A percentile compares a stretch with the other conserved stretches of the same genome.
Conservation (phyloP, 2,329 filamentous ascomycete genomes). For the Pseudonectria buxi region DNA sequence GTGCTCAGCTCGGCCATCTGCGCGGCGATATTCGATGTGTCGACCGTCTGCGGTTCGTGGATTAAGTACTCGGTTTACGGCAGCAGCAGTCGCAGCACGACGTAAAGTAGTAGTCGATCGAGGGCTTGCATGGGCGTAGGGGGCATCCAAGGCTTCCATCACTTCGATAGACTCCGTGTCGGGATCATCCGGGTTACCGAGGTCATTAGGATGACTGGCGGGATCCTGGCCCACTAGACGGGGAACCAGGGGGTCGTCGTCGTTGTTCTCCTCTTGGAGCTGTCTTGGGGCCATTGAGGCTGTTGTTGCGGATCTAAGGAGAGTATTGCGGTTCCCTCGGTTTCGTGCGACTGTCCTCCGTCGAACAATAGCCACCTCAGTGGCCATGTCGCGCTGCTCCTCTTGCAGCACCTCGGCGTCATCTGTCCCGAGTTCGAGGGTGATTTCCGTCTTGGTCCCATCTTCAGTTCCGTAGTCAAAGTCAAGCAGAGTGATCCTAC, state of each 20-base stretch:
- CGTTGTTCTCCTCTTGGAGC: conserved; percentile 27
- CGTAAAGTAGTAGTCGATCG: conserved; percentile 64
- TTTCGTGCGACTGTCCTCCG: conserved; percentile 64
- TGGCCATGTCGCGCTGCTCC: conserved; percentile 65
- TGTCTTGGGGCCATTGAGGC: conserved; percentile 21
- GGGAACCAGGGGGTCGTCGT: conserved; percentile 48
- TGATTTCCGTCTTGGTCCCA: conserved; percentile 51
- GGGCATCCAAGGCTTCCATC: conserved; percentile 59
- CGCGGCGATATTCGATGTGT: conserved; percentile 56
- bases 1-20: conserved; percentile 63
- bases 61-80: conserved; percentile 62
- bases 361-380: conserved; percentile 72
- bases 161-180: conserved; percentile 46
- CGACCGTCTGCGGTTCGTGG: conserved; percentile 48
- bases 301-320: conserved; percentile 45
- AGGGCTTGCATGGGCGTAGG: conserved; percentile 66
- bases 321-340: conserved; percentile 39
- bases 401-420: conserved; percentile 66
- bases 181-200: conserved; percentile 28
- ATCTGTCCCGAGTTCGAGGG: conserved; percentile 67
- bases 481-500: conserved; percentile 65
- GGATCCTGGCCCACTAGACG: conserved; percentile 35
- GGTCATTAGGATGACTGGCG: conserved; percentile 8
- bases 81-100: conserved; percentile 69
- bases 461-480: conserved; percentile 58